Conservation (phyloP, 2,329 filamentous ascomycete species). For the Oidium heveae region DNA sequence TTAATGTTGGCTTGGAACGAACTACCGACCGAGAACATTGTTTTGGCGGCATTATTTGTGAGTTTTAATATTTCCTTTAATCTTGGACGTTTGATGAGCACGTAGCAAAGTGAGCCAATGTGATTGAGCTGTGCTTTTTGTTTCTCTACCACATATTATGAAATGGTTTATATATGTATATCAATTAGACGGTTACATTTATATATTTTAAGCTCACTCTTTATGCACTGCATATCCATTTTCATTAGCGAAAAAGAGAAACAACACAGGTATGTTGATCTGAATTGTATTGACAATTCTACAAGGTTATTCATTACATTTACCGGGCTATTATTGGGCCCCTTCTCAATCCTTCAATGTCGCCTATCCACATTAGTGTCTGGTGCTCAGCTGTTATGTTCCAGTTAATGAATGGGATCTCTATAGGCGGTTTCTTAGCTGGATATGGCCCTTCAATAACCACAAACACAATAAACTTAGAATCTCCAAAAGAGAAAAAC, state of each 20-base stretch:
- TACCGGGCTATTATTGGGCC: constrained; percentile 75
- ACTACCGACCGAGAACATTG: constrained; percentile 55
- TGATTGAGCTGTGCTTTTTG: too few species aligned
- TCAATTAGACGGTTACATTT: too few species aligned
- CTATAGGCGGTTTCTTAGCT: constrained; percentile 55
- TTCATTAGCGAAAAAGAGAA: not conserved
- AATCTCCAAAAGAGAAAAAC: too few species aligned
- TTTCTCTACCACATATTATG: too few species aligned
- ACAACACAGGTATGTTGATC: not conserved
- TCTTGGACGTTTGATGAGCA: too few species aligned
- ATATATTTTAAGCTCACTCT: too few species aligned
- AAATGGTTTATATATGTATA: too few species aligned
- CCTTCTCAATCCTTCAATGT: constrained; percentile 72
- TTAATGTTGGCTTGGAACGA: constrained; percentile 8
- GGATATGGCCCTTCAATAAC: constrained; percentile 49
- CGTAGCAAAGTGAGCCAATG: not conserved
- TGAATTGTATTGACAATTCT: not conserved
- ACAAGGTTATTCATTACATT: constrained; percentile 55
- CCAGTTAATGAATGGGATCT: constrained; percentile 58
- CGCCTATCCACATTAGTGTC: constrained; percentile 53
- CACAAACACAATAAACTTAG: constrained; percentile 21
- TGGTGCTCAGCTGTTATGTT: constrained; percentile 40
- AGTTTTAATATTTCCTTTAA: constrained; percentile 1
- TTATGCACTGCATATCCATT: not conserved
- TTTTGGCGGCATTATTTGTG: constrained; percentile 42